Base-by-base conservation (phyloP, 257 asterid genomes). In the Fraxinus excelsior region DNA sequence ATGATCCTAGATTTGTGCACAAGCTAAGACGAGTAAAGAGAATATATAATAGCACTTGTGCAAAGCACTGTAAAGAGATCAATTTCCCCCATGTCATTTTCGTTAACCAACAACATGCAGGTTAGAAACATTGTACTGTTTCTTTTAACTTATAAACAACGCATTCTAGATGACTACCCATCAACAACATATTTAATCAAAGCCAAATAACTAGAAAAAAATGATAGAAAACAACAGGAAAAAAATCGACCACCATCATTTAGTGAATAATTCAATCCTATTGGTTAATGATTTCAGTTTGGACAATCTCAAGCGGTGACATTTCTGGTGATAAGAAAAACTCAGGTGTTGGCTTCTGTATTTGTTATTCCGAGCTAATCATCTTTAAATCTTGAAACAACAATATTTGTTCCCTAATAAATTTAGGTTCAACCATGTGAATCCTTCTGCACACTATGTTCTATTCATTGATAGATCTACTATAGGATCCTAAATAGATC, bases 161-260 rank as follows among this genome's bases (percentile, higher is more conserved):
- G 76, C 51, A 70, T 77, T 74, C 58, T 14, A 23, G 78, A 72
- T 23, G 29, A 10, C 70, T 75, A 80, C 79, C 70, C 64, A 62
- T 49, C 60, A 74, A 80, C 77, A 70, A 32, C 68, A 51, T 11
- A 72, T 10, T 40, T 14, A 72, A 14, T 16, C 21, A 13, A 16
- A 46, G 51, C 5, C 44, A 51, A 3, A 37, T 23, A 21, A 32
- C n/a, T 38, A 38, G 6, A 25, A 31, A 31, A 31, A 67, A 21
- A 44, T 76, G 51, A 25, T 13, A 16, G 38, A 65, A 0, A 67
- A 40, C 18, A 12, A 46, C 68, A 67, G 1, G 40, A 49, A 49
- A 28, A 18, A 49, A 8, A 3, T 31, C 4, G 18, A 51, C 18
- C 12, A 26, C 25, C 28, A 19, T n/a, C 65, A 56, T 46, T 46